Base-by-base conservation (phyloP, 108 stramenopile species). In the Skeletonema marinoi region DNA sequence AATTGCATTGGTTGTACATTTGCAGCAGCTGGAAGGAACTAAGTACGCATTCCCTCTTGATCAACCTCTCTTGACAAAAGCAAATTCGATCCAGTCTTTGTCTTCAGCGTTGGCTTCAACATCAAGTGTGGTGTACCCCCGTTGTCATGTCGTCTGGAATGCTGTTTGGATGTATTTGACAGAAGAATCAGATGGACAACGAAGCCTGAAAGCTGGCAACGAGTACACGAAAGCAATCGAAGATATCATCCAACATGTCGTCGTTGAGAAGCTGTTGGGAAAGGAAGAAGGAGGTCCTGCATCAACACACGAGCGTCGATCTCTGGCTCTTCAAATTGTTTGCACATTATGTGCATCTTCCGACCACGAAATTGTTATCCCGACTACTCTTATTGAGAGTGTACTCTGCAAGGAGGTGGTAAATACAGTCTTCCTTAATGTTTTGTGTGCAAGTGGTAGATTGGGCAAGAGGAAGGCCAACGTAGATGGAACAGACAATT, bases 131-230 rank as follows among this genome's bases (percentile, higher is more conserved):
- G 85, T 87, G n/a, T 80, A 85, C 32, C 94, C 90, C 42, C 79
- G 91, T 65, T 88, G 75, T n/a, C 94, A 95, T 74, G 73, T 92
- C 17, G 88, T 95, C n/a, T 95, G 94, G 94, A 92, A 92, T 73
- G 46, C 87, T 9, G 14, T 95, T 3, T 92, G 91, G 92, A 75
- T 66, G 25, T 90, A 84, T 72, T 69, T 95, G 4, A 76, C 89
- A 4, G 86, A 86, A 30, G 68, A 73, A 54, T 38, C 67, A 13
- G 32, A 71, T 64, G 71, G 63, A 0, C 54, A 68, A 31, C 64
- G 78, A n/a, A 65, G 36, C 29, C 68, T 80, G 42, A 33, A 66
- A 66, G 38, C 30, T 64, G 75, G 54, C 25, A 68, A 86, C n/a
- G 75, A 50, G 3, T 74, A 60, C 50, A 54, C 76, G 0, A n/a